These are phyloP conservation scores for Ceratopteris richardii DNA, from an alignment of 75 land plant species.

Conservation along the genomic window DNA sequence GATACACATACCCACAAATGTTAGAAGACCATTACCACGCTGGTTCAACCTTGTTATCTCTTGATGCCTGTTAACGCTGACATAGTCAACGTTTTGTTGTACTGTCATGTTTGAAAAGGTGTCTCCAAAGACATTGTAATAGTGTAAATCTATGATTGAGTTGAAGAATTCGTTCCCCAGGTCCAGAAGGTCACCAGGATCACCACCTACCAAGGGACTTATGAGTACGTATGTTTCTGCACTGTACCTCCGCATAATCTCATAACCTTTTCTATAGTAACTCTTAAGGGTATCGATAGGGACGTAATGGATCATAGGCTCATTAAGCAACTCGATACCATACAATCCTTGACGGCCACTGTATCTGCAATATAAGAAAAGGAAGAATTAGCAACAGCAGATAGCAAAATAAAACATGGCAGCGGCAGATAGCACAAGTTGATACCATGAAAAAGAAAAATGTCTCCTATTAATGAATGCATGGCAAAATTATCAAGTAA, in stretches of 20 bases:
- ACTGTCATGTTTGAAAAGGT: slow-evolving; percentile 33
- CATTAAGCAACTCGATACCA: slow-evolving; percentile 78
- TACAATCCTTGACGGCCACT: slow-evolving; percentile 46
- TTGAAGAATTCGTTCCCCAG: slow-evolving; percentile 29
- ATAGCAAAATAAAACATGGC: not conserved
- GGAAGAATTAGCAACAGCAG: too few species aligned
- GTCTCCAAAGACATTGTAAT: slow-evolving; percentile 63
- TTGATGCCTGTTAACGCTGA: slow-evolving; percentile 35
- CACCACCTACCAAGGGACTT: slow-evolving; percentile 77
- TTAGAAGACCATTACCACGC: slow-evolving; percentile 38
- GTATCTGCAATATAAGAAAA: slow-evolving; percentile 45
- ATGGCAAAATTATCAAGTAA: too few species aligned
- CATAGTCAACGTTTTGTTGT: slow-evolving; percentile 49
- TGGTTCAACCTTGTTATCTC: slow-evolving; percentile 20
- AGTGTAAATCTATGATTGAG: slow-evolving; percentile 64
- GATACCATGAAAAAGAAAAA: not conserved
- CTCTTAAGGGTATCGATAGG: slow-evolving; percentile 38
- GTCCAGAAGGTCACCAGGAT: slow-evolving; percentile 54
- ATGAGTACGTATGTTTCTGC: slow-evolving; percentile 56
- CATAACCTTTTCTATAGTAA: slow-evolving; percentile 61
- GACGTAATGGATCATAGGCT: slow-evolving; percentile 52
- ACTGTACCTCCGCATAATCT: slow-evolving; percentile 56
- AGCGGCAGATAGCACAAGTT: not conserved
- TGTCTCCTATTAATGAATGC: too few species aligned
- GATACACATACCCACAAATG: slow-evolving; percentile 60